A percentile compares a stretch with the other conserved stretches of the same genome.
These are phyloP conservation scores for Rutstroemia sp. DNA, from an alignment of 2,329 filamentous ascomycete genomes.

Conservation along the genomic window DNA sequence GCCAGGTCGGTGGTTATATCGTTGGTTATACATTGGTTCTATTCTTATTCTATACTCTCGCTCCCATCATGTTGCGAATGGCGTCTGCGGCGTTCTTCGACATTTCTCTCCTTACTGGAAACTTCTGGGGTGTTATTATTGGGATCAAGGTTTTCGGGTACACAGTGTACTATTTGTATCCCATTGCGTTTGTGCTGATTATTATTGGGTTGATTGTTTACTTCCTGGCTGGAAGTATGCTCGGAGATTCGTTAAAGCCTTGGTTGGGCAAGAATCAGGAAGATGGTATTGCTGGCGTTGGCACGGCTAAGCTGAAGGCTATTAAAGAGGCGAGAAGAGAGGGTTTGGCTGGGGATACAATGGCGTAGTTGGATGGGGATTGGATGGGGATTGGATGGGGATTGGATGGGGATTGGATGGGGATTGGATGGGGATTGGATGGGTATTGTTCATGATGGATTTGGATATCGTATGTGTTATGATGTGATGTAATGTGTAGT, in stretches of 20 bases:
- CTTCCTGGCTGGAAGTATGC: conserved; percentile 71
- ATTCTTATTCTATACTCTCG: conserved; percentile 77
- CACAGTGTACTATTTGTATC: conserved; percentile 81
- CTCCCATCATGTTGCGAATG: conserved; percentile 82
- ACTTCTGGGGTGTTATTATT: conserved; percentile 96
- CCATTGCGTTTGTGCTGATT: conserved; percentile 90
- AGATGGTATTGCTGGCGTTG: conserved; percentile 68
- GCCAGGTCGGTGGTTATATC: conserved; percentile 69
- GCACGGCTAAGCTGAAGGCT: conserved; percentile 76
- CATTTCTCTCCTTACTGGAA: conserved; percentile 85
- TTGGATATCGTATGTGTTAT: too few relatives aligned
- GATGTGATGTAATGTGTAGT: too few relatives aligned
- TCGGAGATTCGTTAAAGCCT: conserved; percentile 88
- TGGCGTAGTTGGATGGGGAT: not conserved
- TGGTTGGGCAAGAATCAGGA: conserved; percentile 90
- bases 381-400: too few relatives aligned
- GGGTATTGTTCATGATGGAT: too few relatives aligned
- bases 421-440: not conserved
- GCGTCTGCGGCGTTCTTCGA: conserved; percentile 93
- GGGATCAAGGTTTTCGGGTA: conserved; percentile 80
- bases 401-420: conserved; percentile 14
- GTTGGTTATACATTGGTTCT: conserved; percentile 84
- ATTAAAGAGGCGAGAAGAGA: conserved; percentile 43
- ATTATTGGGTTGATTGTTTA: conserved; percentile 80
- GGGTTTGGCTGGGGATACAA: conserved; percentile 10